These are phyloP conservation scores for Earliella scabrosa DNA, from an alignment of 1,284 basidiomycete species.

Conservation along the genomic window DNA sequence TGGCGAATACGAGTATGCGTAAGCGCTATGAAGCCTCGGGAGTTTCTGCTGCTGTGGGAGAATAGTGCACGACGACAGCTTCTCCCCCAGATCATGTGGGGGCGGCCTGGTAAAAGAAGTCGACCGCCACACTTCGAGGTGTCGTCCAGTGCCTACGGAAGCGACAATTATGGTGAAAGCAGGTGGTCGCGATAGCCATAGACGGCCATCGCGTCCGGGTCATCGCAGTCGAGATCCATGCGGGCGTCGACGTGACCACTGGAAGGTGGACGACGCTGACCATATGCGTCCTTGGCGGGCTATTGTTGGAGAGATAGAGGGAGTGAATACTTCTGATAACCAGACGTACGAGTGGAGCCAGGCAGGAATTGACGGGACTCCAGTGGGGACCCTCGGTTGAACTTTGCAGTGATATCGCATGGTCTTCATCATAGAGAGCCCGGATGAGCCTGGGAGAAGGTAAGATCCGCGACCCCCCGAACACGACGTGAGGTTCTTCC, in stretches of 20 bases:
- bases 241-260: too few relatives aligned
- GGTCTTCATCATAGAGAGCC: too few relatives aligned
- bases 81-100: slow-evolving; percentile 5
- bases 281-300: neutral
- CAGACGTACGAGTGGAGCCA: too few relatives aligned
- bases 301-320: neutral
- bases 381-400: too few relatives aligned
- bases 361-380: too few relatives aligned
- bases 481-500: too few relatives aligned
- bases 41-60: slow-evolving; percentile 7
- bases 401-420: neutral
- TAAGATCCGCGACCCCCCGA: too few relatives aligned
- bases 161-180: neutral
- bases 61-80: neutral
- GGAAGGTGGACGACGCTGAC: neutral
- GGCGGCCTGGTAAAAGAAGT: neutral
- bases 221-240: neutral
- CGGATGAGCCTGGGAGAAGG: too few relatives aligned
- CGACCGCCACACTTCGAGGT: neutral
- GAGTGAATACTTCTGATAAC: neutral
- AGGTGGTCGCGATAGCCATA: too few relatives aligned
- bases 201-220: neutral
- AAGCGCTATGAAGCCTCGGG: neutral
- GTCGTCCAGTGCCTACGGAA: neutral
- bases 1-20: neutral